Evolutionary conservation across 257 asterid species (phyloP).

Genomic region (Scutellaria galericulata): DNA sequence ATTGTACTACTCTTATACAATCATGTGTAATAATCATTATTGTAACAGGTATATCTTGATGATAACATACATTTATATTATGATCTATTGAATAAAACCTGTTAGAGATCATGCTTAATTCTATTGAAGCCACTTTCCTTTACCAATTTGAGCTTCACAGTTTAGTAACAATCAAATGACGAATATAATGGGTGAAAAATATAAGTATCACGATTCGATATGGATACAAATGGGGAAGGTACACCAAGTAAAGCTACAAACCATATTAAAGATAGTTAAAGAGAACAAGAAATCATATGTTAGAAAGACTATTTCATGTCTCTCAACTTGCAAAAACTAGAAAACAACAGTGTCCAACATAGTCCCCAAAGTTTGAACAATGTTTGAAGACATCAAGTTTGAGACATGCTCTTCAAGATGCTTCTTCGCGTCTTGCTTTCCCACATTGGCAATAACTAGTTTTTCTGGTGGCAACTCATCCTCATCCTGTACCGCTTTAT

Average conservation of each 20-base stretch:
- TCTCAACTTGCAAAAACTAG: conserved; percentile 38
- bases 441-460: conserved; percentile 90
- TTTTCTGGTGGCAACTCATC: conserved; percentile 94
- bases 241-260: conserved; percentile 15
- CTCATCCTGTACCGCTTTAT: conserved; percentile 97
- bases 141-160: too few species aligned
- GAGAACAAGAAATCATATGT: neutral
- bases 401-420: conserved; percentile 95
- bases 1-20: too few species aligned
- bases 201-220: neutral
- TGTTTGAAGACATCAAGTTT: conserved; percentile 95
- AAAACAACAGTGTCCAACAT: conserved; percentile 96
- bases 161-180: neutral
- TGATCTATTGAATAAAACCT: neutral
- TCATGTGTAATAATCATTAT: too few species aligned
- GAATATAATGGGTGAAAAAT: neutral
- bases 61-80: neutral
- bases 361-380: conserved; percentile 84
- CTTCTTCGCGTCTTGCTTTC: conserved; percentile 97
- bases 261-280: neutral
- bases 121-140: neutral
- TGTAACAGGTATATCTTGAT: too few species aligned
- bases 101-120: neutral
- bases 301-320: neutral
- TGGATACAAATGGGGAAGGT: conserved; percentile 12